Evolutionary conservation across 495 filamentous ascomycete genomes (phyloP).

Genomic region (Penicillium maclennaniae): DNA sequence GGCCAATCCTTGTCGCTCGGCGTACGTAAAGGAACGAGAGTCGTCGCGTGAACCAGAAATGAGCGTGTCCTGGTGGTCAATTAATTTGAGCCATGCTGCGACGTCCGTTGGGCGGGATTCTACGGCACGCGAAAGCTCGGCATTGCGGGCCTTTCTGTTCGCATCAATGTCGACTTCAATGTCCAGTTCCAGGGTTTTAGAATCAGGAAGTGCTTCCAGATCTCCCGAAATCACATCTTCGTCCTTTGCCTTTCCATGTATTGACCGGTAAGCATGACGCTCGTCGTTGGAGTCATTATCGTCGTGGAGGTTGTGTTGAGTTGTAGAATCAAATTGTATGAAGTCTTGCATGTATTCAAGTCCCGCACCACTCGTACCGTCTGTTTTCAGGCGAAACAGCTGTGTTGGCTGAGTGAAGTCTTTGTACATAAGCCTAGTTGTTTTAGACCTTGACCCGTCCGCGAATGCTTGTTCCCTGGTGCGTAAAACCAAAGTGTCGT

Average conservation of each 20-base stretch:
- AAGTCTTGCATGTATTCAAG: conserved; percentile 34
- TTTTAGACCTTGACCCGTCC: not conserved
- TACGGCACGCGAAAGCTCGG: conserved; percentile 55
- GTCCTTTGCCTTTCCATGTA: conserved; percentile 60
- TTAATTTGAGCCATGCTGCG: conserved; percentile 69
- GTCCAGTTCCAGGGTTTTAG: conserved; percentile 35
- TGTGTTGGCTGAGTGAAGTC: conserved; percentile 6
- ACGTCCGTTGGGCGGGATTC: conserved; percentile 63
- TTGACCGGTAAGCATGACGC: conserved; percentile 63
- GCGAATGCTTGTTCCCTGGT: not conserved
- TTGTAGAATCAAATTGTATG: conserved; percentile 35
- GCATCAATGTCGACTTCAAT: conserved; percentile 28
- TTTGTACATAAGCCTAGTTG: not conserved
- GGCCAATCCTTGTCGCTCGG: conserved; percentile 64
- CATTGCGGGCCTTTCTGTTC: conserved; percentile 47
- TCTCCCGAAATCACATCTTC: conserved; percentile 46
- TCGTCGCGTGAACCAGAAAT: conserved; percentile 40
- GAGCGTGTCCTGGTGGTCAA: conserved; percentile 68
- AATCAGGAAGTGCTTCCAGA: conserved; percentile 51
- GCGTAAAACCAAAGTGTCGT: conserved; percentile 44
- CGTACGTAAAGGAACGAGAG: conserved; percentile 45
- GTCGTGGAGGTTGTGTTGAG: conserved; percentile 7
- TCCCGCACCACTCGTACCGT: not conserved
- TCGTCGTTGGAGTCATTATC: conserved; percentile 43
- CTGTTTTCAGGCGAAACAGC: conserved; percentile 9